Conservation (phyloP, 2,329 filamentous ascomycete species). For the Cladosporium sp. region DNA sequence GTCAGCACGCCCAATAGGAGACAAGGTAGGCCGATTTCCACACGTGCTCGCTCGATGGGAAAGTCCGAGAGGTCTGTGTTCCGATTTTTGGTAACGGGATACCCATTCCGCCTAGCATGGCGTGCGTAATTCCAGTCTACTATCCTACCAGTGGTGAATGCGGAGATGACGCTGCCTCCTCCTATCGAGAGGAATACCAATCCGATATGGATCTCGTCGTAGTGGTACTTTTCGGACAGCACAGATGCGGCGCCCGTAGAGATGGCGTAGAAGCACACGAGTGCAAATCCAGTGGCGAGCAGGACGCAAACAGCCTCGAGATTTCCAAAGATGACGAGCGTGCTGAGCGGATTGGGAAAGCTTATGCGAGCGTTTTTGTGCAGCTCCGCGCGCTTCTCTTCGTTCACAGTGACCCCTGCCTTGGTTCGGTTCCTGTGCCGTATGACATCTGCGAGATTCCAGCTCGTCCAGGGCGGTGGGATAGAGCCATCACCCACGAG, state of each 20-base stretch:
- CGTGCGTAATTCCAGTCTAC: conserved; percentile 43
- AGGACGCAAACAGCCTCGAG: conserved; percentile 37
- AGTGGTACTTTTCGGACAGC: conserved; percentile 35
- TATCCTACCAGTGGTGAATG: conserved; percentile 36
- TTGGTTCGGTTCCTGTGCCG: conserved; percentile 19
- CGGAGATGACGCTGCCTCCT: conserved; percentile 37
- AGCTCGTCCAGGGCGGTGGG: conserved; percentile 55
- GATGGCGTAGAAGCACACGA: conserved; percentile 41
- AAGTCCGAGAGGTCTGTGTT: conserved; percentile 37
- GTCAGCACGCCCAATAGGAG: conserved; percentile 29
- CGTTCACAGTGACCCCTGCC: conserved; percentile 19
- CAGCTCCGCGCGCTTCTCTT: conserved; percentile 20
- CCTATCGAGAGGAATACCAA: conserved; percentile 43
- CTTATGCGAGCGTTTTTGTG: conserved; percentile 23
- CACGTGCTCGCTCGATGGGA: conserved; percentile 41
- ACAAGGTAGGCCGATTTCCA: conserved; percentile 39
- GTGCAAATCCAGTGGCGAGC: conserved; percentile 35
- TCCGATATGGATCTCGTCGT: conserved; percentile 39
- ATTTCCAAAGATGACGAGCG: conserved; percentile 24
- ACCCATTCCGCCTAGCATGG: conserved; percentile 29
- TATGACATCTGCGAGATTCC: conserved; percentile 47
- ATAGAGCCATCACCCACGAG: conserved; percentile 61
- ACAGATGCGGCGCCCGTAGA: conserved; percentile 36
- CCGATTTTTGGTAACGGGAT: conserved; percentile 32
- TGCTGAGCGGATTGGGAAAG: conserved; percentile 28